Conservation (phyloP, 192 early-diverging fungal genomes). For the Coemansia sp. region DNA sequence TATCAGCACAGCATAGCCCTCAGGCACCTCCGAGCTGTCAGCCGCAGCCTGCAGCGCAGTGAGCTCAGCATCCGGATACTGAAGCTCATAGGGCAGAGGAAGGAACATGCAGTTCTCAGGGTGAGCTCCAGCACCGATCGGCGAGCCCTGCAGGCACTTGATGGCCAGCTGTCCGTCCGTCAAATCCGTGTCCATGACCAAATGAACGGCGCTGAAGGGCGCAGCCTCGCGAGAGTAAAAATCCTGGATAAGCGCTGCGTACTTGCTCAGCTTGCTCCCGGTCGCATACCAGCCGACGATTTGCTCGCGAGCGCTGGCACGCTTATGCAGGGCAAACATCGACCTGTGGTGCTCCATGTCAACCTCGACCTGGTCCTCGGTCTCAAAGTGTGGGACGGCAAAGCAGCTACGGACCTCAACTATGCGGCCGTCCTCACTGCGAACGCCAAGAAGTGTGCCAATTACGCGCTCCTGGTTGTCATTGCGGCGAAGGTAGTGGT, state of each 20-base stretch:
- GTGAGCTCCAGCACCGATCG: constrained; percentile 67
- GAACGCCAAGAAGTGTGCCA: constrained; percentile 85
- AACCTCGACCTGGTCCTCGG: constrained; percentile 73
- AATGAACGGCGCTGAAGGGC: constrained; percentile 71
- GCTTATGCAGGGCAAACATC: constrained; percentile 86
- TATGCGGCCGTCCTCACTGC: constrained; percentile 82
- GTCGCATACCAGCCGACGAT: constrained; percentile 95
- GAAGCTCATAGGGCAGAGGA: constrained; percentile 81
- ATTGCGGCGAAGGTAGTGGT: constrained; percentile 85
- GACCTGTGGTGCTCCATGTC: constrained; percentile 86
- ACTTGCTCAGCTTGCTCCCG: constrained; percentile 63
- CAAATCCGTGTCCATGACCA: constrained; percentile 84
- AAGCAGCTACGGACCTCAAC: constrained; percentile 89
- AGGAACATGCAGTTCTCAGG: constrained; percentile 88
- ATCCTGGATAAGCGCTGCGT: constrained; percentile 73
- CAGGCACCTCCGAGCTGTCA: constrained; percentile 41
- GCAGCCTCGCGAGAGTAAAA: constrained; percentile 75
- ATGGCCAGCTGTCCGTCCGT: constrained; percentile 67
- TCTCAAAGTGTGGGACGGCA: constrained; percentile 75
- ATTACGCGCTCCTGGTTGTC: constrained; percentile 80
- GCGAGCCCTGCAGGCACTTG: constrained; percentile 69
- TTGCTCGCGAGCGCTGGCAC: constrained; percentile 83
- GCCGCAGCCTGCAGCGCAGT: constrained; percentile 58
- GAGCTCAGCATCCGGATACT: constrained; percentile 88
- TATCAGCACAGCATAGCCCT: constrained; percentile 58